Conservation (phyloP, 352 stramenopile species). For the Phytophthora tubulina region DNA sequence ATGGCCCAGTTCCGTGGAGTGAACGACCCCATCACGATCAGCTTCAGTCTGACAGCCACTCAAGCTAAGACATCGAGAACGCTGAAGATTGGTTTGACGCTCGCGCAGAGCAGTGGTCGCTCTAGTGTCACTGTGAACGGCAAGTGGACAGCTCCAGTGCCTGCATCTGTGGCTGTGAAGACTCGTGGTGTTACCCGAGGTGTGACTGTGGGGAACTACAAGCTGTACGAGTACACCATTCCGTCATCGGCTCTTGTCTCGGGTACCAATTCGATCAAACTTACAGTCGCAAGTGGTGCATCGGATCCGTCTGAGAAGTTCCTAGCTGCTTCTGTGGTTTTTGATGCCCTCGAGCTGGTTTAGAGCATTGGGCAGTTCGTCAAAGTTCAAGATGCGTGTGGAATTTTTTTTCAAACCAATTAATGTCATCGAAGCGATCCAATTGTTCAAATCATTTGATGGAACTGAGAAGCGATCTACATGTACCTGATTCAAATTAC, state of each 20-base stretch:
- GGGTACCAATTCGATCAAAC: constrained; percentile 46
- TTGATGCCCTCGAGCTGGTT: constrained; percentile 52
- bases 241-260: constrained; percentile 41
- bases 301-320: constrained; percentile 53
- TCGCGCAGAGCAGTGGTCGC: constrained; percentile 52
- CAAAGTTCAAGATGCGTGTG: neutral
- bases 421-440: no score
- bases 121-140: constrained; percentile 50
- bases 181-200: constrained; percentile 61
- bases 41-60: constrained; percentile 39
- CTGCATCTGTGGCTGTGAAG: constrained; percentile 49
- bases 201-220: constrained; percentile 59
- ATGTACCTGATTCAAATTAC: no score
- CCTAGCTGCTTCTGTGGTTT: constrained; percentile 55
- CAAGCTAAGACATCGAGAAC: constrained; percentile 36
- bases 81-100: constrained; percentile 55
- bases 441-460: no score
- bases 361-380: neutral
- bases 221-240: constrained; percentile 62
- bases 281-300: constrained; percentile 54
- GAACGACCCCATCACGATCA: constrained; percentile 53
- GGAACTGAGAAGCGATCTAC: no score
- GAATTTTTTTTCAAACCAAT: no score
- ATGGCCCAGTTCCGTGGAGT: constrained; percentile 60
- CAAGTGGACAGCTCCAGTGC: constrained; percentile 46